Conservation (phyloP, 2,329 filamentous ascomycete genomes). For the Epicoccum nigrum region DNA sequence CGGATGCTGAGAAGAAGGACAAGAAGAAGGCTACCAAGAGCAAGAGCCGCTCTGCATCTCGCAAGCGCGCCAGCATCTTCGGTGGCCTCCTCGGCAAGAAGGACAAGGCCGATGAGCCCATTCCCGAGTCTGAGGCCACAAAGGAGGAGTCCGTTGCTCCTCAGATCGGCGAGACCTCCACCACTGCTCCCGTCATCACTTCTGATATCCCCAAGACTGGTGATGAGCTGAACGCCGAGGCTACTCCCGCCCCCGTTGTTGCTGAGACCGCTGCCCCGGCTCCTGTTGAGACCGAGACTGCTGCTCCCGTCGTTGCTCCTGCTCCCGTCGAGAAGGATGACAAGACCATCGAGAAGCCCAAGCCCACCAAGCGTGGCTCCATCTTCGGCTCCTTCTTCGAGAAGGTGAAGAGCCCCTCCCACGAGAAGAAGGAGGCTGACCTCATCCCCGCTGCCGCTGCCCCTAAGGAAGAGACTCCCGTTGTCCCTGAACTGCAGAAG, state of each 20-base stretch:
- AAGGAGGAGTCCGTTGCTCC: constrained; percentile 45
- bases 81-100: constrained; percentile 66
- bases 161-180: constrained; percentile 39
- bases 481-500: constrained; percentile 44
- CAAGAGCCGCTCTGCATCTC: constrained; percentile 67
- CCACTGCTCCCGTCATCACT: constrained; percentile 46
- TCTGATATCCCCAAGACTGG: constrained; percentile 34
- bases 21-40: constrained; percentile 54
- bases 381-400: constrained; percentile 80
- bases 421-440: constrained; percentile 74
- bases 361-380: constrained; percentile 81
- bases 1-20: constrained; percentile 56
- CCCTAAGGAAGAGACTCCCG: constrained; percentile 58
- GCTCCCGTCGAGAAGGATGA: constrained; percentile 42
- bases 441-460: constrained; percentile 55
- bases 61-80: constrained; percentile 65
- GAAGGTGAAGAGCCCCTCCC: constrained; percentile 56
- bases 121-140: constrained; percentile 51
- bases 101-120: constrained; percentile 53
- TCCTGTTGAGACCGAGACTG: constrained; percentile 48
- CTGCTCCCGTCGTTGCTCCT: constrained; percentile 18
- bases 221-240: constrained; percentile 54
- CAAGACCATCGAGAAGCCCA: constrained; percentile 55
- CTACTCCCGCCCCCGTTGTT: constrained; percentile 45
- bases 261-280: constrained; percentile 47